A percentile compares a stretch with the other conserved stretches of the same genome.
Evolutionary conservation across 306 rosid species (phyloP).

Genomic region (Clitoria ternatea): DNA sequence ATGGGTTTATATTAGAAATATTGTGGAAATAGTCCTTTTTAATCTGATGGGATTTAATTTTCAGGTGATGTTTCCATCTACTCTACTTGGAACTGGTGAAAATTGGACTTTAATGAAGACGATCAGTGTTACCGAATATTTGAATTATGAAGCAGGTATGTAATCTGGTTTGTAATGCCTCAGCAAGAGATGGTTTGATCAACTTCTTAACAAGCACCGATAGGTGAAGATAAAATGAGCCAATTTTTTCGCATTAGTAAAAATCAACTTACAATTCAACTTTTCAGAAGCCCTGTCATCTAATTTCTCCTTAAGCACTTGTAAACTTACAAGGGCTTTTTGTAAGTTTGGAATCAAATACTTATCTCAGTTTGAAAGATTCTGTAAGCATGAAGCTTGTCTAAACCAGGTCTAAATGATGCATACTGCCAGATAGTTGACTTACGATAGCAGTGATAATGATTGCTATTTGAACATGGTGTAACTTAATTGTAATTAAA

Average conservation of each 20-base stretch:
- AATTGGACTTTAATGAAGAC: constrained; percentile 97
- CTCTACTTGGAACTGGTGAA: constrained; percentile 87
- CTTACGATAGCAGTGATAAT: neutral
- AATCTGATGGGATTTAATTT: constrained; percentile 12
- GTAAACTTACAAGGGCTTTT: neutral
- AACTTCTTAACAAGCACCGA: neutral
- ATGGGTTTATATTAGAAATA: neutral
- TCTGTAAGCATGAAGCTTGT: neutral
- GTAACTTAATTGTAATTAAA: neutral
- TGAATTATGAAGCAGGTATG: constrained; percentile 92
- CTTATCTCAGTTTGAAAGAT: neutral
- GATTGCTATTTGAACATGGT: constrained; percentile 15
- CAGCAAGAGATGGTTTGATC: neutral
- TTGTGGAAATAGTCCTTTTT: neutral
- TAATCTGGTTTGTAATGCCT: neutral
- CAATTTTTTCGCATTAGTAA: neutral
- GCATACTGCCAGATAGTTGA: neutral
- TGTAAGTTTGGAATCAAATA: neutral
- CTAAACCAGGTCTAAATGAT: neutral
- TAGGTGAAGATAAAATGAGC: neutral
- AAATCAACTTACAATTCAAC: neutral
- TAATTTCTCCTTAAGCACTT: neutral
- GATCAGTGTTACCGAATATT: constrained; percentile 92
- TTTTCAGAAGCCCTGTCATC: neutral
- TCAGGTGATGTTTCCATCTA: constrained; percentile 98